These are phyloP conservation scores for Forsythia viridissima DNA, from an alignment of 257 asterid species.

Conservation along the genomic window DNA sequence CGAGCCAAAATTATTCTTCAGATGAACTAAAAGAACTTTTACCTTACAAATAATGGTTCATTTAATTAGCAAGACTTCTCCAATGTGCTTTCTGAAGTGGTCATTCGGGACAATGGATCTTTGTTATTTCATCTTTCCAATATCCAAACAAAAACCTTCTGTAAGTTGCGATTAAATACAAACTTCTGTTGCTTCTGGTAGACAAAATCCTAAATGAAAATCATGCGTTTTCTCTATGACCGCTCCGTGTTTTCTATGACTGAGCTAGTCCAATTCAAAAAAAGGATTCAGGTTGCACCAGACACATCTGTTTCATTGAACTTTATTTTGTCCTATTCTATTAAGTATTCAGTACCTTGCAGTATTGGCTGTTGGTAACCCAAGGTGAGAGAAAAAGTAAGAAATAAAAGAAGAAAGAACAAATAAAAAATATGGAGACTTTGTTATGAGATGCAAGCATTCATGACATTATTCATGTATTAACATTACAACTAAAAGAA, in stretches of 20 bases:
- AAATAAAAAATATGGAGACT: background rate
- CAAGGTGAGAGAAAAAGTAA: background rate
- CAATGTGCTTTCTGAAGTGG: background rate
- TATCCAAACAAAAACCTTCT: background rate
- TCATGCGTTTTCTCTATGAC: background rate
- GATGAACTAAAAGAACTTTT: background rate
- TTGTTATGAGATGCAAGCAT: slow-evolving; percentile 1
- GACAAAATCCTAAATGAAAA: background rate
- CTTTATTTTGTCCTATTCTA: background rate
- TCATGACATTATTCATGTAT: background rate
- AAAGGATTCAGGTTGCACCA: background rate
- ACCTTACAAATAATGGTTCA: background rate
- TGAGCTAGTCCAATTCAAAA: background rate
- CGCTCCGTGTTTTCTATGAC: background rate
- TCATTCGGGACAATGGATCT: background rate
- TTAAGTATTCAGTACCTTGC: background rate
- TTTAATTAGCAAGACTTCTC: background rate
- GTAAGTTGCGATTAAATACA: background rate
- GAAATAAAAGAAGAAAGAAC: background rate
- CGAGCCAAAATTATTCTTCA: background rate
- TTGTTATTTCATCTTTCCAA: background rate
- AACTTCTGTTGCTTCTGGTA: background rate
- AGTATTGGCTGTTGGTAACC: background rate
- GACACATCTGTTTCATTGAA: background rate
- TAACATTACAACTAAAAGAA: slow-evolving; percentile 1